Evolutionary conservation across 257 asterid species (phyloP).

Genomic region (Solanum acaule): DNA sequence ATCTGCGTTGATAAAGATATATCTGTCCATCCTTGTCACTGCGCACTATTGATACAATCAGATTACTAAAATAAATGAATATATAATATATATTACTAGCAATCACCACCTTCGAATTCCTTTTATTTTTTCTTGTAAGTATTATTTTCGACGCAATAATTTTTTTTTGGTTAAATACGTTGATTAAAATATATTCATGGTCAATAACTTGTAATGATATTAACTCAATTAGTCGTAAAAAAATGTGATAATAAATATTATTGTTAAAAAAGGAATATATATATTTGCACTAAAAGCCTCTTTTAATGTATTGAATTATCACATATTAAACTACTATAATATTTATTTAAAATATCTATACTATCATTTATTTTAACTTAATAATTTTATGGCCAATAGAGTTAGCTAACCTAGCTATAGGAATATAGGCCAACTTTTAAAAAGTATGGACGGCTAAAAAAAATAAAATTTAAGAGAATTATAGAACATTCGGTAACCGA

Average conservation of each 20-base stretch:
- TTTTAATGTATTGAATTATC: background rate
- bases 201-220: background rate
- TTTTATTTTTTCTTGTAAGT: too few species aligned
- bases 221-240: too few species aligned
- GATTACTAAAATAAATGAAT: background rate
- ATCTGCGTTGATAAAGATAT: too few species aligned
- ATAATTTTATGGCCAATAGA: background rate
- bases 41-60: background rate
- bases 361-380: background rate
- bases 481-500: background rate
- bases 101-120: background rate
- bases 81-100: background rate
- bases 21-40: background rate
- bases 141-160: background rate
- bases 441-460: background rate
- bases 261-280: too few species aligned
- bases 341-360: background rate
- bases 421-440: background rate
- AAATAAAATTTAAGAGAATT: background rate
- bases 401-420: background rate
- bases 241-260: background rate
- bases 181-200: background rate
- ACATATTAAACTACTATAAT: background rate
- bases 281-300: background rate
- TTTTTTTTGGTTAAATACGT: too few species aligned